Evolutionary conservation across 1,139 yeast species (phyloP).

Genomic region (Suhomyces wounanorum): DNA sequence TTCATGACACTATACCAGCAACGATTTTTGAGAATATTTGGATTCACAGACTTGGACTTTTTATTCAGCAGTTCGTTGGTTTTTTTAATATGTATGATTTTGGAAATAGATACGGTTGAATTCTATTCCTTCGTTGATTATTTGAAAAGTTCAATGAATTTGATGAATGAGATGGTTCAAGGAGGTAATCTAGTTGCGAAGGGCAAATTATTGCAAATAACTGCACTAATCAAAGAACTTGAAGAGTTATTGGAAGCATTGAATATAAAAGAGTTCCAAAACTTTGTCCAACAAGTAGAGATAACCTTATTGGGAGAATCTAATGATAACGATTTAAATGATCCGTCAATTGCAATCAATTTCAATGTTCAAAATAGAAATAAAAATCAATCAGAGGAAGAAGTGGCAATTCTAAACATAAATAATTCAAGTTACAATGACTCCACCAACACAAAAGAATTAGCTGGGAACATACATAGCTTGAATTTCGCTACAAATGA

Average conservation of each 20-base stretch:
- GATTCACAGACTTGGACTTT: constrained; percentile 32
- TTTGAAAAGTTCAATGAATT: constrained; percentile 21
- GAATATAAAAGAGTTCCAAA: not conserved
- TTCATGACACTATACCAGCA: constrained; percentile 26
- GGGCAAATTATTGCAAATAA: constrained; percentile 26
- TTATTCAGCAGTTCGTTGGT: constrained; percentile 26
- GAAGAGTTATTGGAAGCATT: constrained; percentile 10
- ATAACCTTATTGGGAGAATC: not conserved
- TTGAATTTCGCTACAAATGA: not conserved
- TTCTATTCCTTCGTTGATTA: constrained; percentile 23
- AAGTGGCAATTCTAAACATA: not conserved
- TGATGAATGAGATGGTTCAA: constrained; percentile 26
- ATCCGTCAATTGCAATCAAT: not conserved
- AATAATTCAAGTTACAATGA: not conserved
- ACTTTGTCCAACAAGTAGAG: not conserved
- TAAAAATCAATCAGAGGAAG: not conserved
- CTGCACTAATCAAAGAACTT: constrained; percentile 19
- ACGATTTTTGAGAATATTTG: constrained; percentile 24
- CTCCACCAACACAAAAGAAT: not conserved
- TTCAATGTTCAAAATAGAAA: not conserved
- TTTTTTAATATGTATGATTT: constrained; percentile 26
- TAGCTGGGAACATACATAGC: not conserved
- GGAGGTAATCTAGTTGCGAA: constrained; percentile 29
- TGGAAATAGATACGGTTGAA: constrained; percentile 17
- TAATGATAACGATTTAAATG: not conserved